A percentile compares a stretch with the other conserved stretches of the same genome.
phyloP scores from a whole-genome alignment of 345 rosid genomes.

The Kernera saxatilis region DNA sequence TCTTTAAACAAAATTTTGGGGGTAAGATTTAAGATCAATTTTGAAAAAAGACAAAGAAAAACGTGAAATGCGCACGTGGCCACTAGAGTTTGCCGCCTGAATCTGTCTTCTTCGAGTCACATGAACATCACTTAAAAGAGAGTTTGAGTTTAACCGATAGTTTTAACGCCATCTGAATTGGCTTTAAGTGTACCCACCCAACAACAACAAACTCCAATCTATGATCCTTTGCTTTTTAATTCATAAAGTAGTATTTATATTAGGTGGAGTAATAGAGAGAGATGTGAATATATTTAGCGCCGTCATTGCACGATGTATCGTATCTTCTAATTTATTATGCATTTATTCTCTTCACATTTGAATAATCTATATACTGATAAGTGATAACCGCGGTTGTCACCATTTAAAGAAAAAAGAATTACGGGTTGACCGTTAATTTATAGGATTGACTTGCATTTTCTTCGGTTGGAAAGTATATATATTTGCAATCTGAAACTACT shows the following conservation, averaged over 20 bases:
- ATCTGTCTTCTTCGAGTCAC: slow-evolving; percentile 11
- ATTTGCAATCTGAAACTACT: no score
- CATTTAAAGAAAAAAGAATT: not conserved
- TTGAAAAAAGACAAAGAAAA: not conserved
- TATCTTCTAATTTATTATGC: slow-evolving; percentile 10
- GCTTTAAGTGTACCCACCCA: slow-evolving; percentile 17
- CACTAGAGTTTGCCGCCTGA: slow-evolving; percentile 25
- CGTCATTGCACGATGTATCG: slow-evolving; percentile 34
- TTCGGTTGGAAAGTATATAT: no score
- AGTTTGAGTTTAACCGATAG: not conserved
- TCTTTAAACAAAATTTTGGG: not conserved
- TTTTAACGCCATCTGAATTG: slow-evolving; percentile 10
- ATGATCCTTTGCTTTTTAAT: not conserved
- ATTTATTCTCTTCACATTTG: not conserved
- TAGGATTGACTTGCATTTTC: no score
- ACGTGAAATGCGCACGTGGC: slow-evolving; percentile 24
- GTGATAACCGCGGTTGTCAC: not conserved
- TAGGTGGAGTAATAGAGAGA: not conserved
- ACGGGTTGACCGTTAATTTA: no score
- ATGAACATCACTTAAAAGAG: slow-evolving; percentile 24
- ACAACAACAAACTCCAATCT: slow-evolving; percentile 4
- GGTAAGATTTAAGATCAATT: not conserved
- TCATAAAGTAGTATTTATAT: slow-evolving; percentile 3
- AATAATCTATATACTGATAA: not conserved
- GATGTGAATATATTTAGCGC: slow-evolving; percentile 8